phyloP scores from a whole-genome alignment of 495 filamentous ascomycete genomes.

The Hypoxylon rickii region DNA sequence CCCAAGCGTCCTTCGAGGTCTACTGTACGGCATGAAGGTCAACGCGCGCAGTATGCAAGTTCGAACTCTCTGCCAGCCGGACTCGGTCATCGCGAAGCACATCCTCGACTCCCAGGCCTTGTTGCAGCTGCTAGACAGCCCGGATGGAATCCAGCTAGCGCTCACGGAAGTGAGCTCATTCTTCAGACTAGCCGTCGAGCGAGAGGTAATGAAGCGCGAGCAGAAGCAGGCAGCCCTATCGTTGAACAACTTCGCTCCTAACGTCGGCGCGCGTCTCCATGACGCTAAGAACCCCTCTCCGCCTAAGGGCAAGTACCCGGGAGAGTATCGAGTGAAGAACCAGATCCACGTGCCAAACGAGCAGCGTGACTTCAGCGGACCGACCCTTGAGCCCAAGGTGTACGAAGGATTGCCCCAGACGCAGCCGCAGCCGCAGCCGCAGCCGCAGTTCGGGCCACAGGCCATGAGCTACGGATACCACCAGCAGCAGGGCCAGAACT shows the following conservation, averaged over 20 bases:
- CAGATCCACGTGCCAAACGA: neutral
- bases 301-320: constrained; percentile 14
- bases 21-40: constrained; percentile 47
- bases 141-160: constrained; percentile 39
- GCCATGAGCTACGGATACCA: neutral
- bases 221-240: neutral
- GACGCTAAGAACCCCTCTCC: neutral
- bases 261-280: neutral
- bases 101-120: constrained; percentile 46
- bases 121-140: constrained; percentile 42
- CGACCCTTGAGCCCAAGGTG: constrained; percentile 20
- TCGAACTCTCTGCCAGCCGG: constrained; percentile 52
- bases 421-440: neutral
- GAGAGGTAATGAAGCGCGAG: constrained; percentile 15
- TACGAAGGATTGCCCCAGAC: constrained; percentile 6
- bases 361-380: constrained; percentile 22
- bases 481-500: too few species aligned
- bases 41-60: constrained; percentile 47
- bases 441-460: neutral
- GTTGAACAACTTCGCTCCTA: neutral
- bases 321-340: constrained; percentile 19
- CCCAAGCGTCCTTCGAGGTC: constrained; percentile 30
- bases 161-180: constrained; percentile 46
- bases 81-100: constrained; percentile 53
- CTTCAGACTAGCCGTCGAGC: constrained; percentile 43